phyloP scores from a whole-genome alignment of 768 basidiomycete genomes.

The Termitomyces sp. region DNA sequence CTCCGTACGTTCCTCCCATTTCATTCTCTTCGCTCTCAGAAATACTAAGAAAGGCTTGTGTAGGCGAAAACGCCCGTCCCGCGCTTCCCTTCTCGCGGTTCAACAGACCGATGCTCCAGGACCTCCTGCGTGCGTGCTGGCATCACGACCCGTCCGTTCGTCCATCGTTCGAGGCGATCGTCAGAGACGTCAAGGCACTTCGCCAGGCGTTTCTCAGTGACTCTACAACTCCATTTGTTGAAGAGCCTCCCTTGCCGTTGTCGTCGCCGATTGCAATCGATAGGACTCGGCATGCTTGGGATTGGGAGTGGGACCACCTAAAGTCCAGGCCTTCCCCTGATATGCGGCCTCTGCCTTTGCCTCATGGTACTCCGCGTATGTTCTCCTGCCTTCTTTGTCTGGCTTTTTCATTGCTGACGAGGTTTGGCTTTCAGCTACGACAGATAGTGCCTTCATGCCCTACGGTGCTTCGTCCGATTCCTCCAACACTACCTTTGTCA shows the following conservation, averaged over 20 bases:
- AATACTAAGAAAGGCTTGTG: conserved; percentile 9
- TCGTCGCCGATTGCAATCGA: conserved; percentile 10
- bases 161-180: conserved; percentile 49
- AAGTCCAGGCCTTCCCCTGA: conserved; percentile 30
- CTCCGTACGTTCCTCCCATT: conserved; percentile 30
- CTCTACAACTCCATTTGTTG: background rate
- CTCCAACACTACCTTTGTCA: conserved; percentile 13
- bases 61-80: background rate
- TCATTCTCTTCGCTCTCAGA: background rate
- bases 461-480: conserved; percentile 5
- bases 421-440: background rate
- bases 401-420: background rate
- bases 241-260: conserved; percentile 12
- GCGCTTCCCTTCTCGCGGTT: conserved; percentile 7
- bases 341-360: conserved; percentile 30
- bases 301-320: conserved; percentile 11
- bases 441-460: background rate
- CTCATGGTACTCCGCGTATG: conserved; percentile 18
- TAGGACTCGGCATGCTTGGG: background rate
- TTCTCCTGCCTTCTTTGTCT: background rate
- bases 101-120: conserved; percentile 27
- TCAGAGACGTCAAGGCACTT: conserved; percentile 38
- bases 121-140: conserved; percentile 58
- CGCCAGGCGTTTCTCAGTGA: conserved; percentile 25
- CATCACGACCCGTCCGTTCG: conserved; percentile 41